Conservation (phyloP, 768 basidiomycete species). For the Suillus luteus region DNA sequence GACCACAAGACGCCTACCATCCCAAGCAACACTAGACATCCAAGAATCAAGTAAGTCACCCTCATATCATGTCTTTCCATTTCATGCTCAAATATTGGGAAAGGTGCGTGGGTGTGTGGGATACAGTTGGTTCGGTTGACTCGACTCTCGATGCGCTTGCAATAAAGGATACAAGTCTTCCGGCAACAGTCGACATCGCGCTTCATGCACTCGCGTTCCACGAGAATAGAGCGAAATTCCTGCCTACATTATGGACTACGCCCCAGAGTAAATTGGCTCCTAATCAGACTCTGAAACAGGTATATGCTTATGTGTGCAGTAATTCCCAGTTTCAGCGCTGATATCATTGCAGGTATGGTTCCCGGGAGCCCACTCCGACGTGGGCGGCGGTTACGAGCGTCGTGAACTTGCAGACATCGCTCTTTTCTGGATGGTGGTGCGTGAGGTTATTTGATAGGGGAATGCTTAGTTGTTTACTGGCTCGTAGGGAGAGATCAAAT, state of each 20-base stretch:
- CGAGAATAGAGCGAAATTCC: constrained; percentile 28
- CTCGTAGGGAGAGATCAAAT: constrained; percentile 9
- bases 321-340: background rate
- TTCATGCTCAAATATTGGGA: background rate
- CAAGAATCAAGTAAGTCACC: constrained; percentile 1
- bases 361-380: constrained; percentile 26
- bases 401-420: constrained; percentile 20
- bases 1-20: constrained; percentile 10
- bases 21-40: background rate
- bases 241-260: constrained; percentile 22
- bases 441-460: background rate
- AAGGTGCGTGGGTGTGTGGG: constrained; percentile 26
- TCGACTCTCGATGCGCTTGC: constrained; percentile 14
- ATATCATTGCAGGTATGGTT: constrained; percentile 28
- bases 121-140: constrained; percentile 24
- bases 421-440: constrained; percentile 29
- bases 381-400: constrained; percentile 19
- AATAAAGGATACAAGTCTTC: constrained; percentile 21
- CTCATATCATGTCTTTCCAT: constrained; percentile 1
- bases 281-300: constrained; percentile 20
- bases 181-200: constrained; percentile 19
- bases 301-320: background rate
- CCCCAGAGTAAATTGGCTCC: constrained; percentile 5
- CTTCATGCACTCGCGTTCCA: constrained; percentile 31
- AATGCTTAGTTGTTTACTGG: background rate